Evolutionary conservation across 2,329 filamentous ascomycete species (phyloP).

Genomic region (Ophiostoma quercus): DNA sequence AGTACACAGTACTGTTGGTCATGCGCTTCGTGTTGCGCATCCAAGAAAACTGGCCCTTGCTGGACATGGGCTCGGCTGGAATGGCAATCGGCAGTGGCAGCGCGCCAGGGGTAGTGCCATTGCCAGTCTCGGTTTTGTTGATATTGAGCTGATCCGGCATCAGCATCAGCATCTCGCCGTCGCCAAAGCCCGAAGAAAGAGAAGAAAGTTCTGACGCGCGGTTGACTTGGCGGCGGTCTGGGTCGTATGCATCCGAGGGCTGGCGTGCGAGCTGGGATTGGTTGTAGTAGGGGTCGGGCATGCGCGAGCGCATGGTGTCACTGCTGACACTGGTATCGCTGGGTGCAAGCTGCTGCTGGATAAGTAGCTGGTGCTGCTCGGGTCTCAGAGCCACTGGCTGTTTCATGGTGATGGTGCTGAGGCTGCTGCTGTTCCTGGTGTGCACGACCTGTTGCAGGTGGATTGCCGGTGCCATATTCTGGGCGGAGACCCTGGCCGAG

Average conservation of each 20-base stretch:
- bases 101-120: not conserved
- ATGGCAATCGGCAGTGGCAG: slow-evolving; percentile 7
- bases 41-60: slow-evolving; percentile 24
- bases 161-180: slow-evolving; percentile 49
- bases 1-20: slow-evolving; percentile 48
- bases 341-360: not conserved
- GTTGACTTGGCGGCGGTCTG: slow-evolving; percentile 36
- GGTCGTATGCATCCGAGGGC: slow-evolving; percentile 37
- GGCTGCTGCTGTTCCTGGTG: not conserved
- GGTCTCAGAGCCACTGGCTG: not conserved
- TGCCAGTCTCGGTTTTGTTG: not conserved
- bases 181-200: slow-evolving; percentile 59
- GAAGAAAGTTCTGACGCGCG: slow-evolving; percentile 52
- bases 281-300: slow-evolving; percentile 38
- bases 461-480: slow-evolving; percentile 25
- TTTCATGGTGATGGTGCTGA: not conserved
- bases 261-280: slow-evolving; percentile 38
- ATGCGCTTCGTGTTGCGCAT: slow-evolving; percentile 20
- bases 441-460: not conserved
- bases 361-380: not conserved
- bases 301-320: slow-evolving; percentile 35
- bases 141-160: slow-evolving; percentile 31
- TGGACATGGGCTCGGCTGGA: slow-evolving; percentile 8
- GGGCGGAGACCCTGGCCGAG: slow-evolving; percentile 30
- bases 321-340: slow-evolving; percentile 20